Evolutionary conservation across 2,329 filamentous ascomycete genomes (phyloP), one percentile per base, ranked within the genome.

Genomic region (Aureobasidium sp.): DNA sequence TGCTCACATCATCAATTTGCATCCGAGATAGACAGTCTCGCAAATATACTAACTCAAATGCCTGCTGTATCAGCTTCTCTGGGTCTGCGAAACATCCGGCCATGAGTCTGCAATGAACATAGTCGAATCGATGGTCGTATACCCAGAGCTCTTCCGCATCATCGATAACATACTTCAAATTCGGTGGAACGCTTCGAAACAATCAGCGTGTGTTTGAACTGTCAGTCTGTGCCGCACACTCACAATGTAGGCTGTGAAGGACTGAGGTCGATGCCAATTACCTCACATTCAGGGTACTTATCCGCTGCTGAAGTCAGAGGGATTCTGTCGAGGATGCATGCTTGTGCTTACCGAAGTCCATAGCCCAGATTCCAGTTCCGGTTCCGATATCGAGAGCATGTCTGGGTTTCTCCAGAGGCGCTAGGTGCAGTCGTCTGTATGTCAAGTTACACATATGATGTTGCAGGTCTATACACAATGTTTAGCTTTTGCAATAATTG

Each of bases 151-250:
- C 77, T 65, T 86, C 83, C 56, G 80, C 79, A 68, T 87, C 84
- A 67, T 87, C 85, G 10, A 88, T 78, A 63, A 85, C 75, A 72
- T 87, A 87, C 8, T 76, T 77, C n/a, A 84, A 77, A 68, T 87
- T 87, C 12, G 81, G 78, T 17, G 84, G 85, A 13, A 86, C 77
- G 68, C 79, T 78, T 50, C 5, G 10, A 0, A 26, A 5, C 9
- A 20, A 15, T 48, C 26, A 27, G 23, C 26, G 39, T n/a, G 32
- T 23, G 29, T 29, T 29, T 23, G 12, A n/a, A 20, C 27, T 17
- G 5, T 9, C 15, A 3, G 9, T 32, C 34, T 29, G 34, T 34
- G 29, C 9, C 29, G 23, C 3, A 10, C 8, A 66, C 67, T 57
- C 61, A 73, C 72, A 78, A 74, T 41, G 72, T 72, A 2, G 79